phyloP scores from a whole-genome alignment of 371 early-diverging fungal genomes.

The Lichtheimia ramosa region DNA sequence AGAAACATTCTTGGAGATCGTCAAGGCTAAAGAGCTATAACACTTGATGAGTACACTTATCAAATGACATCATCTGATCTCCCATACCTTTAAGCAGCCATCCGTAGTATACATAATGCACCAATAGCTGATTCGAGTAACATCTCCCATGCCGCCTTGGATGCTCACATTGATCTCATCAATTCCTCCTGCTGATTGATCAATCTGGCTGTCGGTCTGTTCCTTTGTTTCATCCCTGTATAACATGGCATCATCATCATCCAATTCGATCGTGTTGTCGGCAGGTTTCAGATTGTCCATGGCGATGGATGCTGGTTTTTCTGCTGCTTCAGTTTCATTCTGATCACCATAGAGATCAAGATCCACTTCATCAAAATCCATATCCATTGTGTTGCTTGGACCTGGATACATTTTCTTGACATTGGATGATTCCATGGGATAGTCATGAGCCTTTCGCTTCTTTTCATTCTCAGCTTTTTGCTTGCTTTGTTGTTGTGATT shows the following conservation, averaged over 20 bases:
- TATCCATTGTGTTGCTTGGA: conserved; percentile 6
- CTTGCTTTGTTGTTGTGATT: conserved; percentile 1
- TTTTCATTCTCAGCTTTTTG: conserved; percentile 11
- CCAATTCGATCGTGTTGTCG: conserved; percentile 18
- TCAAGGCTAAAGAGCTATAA: conserved; percentile 70
- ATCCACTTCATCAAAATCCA: conserved; percentile 60
- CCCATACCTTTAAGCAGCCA: conserved; percentile 23
- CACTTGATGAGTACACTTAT: background rate
- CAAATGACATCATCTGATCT: too few species aligned
- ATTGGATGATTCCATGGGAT: conserved; percentile 5
- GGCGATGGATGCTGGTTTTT: background rate
- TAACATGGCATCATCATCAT: conserved; percentile 37
- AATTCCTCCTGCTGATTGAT: conserved; percentile 20
- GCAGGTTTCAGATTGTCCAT: background rate
- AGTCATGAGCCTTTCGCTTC: conserved; percentile 31
- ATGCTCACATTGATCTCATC: conserved; percentile 48
- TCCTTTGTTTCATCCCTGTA: conserved; percentile 13
- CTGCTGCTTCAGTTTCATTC: conserved; percentile 1
- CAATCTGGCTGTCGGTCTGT: background rate
- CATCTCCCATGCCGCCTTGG: conserved; percentile 25
- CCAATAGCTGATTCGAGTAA: conserved; percentile 36
- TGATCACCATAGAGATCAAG: conserved; percentile 66
- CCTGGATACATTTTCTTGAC: conserved; percentile 13
- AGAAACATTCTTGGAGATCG: conserved; percentile 68
- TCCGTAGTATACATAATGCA: conserved; percentile 35